A percentile compares a stretch with the other conserved stretches of the same genome.
phyloP scores from a whole-genome alignment of 805 yeast species.

The Candida dajiaensis region DNA sequence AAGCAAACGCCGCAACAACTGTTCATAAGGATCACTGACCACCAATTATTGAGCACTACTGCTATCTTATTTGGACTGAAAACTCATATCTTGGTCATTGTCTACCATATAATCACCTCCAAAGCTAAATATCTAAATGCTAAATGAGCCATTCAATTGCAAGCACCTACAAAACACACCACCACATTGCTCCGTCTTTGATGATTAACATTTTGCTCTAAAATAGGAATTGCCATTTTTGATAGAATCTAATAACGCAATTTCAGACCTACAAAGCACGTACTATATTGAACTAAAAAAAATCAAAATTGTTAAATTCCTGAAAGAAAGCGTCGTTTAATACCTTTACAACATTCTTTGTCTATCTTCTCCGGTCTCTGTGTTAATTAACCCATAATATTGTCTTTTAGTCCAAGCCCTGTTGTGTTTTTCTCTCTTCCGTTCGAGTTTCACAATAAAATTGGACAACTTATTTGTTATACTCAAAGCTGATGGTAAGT shows the following conservation, averaged over 20 bases:
- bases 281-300: too few species aligned
- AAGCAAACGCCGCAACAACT: not conserved
- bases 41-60: slow-evolving; percentile 65
- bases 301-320: too few species aligned
- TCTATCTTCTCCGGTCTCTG: slow-evolving; percentile 8
- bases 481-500: slow-evolving; percentile 38
- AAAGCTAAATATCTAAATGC: slow-evolving; percentile 26
- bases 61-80: slow-evolving; percentile 70
- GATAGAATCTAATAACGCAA: not conserved
- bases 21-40: slow-evolving; percentile 72
- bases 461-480: slow-evolving; percentile 39
- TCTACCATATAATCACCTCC: slow-evolving; percentile 63
- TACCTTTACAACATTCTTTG: slow-evolving; percentile 30
- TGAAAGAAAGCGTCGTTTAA: too few species aligned
- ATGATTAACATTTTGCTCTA: not conserved
- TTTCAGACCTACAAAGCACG: not conserved
- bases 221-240: not conserved
- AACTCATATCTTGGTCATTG: slow-evolving; percentile 63
- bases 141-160: not conserved
- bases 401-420: not conserved
- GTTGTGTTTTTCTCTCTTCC: slow-evolving; percentile 5
- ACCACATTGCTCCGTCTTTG: not conserved
- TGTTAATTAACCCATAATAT: slow-evolving; percentile 7
- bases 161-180: not conserved
- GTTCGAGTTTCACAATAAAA: slow-evolving; percentile 29